Base-by-base conservation (phyloP, 768 basidiomycete species). In the Saitozyma podzolica region DNA sequence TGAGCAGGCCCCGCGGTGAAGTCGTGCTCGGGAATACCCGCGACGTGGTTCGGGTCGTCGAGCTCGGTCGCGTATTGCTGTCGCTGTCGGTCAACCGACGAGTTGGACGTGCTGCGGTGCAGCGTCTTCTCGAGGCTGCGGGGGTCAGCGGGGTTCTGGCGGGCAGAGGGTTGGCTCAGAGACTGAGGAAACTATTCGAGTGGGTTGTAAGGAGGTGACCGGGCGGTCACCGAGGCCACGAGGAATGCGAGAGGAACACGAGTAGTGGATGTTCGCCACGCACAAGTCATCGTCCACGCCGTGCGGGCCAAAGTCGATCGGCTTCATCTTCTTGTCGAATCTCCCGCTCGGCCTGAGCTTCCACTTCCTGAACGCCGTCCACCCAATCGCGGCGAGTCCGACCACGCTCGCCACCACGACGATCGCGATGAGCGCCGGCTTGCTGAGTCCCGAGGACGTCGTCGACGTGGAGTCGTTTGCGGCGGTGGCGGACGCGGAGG, bases 271-370 rank as follows among this genome's bases (percentile, higher is more conserved):
- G 45, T 47, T 17, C 45, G 16, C 2, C n/a, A 64, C 72, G 68
- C 47, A 74, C 67, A 73, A 74, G 41, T 72, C 72, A 48, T 62
- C 59, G 39, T 59, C 54, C 42, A 61, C 65, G 20, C 61, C 69
- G 47, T 66, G 54, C n/a, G 78, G 78, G 29, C 68, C 69, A 55
- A 79, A 79, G 57, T 76, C 73, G 56, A 79, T 72, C 9, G 78
- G 74, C 52, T 72, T 67, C 72, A 76, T 68, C 37, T 67, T 69
- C 56, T 62, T 57, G 55, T 73, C 73, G 58, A 79, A 79, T 50
- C 70, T 55, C 51, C 67, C 70, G 29, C 63, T 71, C 16, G 78
- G 78, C 20, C 62, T 55, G 40, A 79, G 57, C 59, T 79, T 79
- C 65, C 64, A 74, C 50, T 74, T 77, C 50, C 78, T 62, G 65